Evolutionary conservation across 208 protist genomes (phyloP).

Genomic region (Porcisia deanei): DNA sequence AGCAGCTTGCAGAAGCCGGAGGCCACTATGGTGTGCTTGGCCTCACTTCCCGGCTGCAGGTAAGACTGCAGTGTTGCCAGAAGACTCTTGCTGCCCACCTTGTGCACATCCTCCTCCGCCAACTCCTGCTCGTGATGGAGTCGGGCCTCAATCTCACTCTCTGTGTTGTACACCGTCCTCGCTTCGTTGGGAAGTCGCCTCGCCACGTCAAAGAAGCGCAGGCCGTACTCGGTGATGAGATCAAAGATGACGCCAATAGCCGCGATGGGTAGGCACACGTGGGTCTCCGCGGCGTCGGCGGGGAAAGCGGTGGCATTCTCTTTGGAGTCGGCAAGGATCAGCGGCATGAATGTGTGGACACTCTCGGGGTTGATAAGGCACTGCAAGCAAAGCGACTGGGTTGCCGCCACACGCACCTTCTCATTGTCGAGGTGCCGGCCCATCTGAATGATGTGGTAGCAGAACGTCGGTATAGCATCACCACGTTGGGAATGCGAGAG

Average conservation of each 20-base stretch:
- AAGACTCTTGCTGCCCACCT: constrained; percentile 69
- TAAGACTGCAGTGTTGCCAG: constrained; percentile 54
- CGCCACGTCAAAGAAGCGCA: constrained; percentile 80
- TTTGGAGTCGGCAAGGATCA: constrained; percentile 71
- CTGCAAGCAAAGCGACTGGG: constrained; percentile 75
- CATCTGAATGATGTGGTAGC: constrained; percentile 87
- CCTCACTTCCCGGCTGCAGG: constrained; percentile 35
- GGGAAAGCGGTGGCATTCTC: constrained; percentile 24
- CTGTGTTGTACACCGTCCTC: constrained; percentile 29
- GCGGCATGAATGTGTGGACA: constrained; percentile 91
- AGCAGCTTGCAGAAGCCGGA: constrained; percentile 88
- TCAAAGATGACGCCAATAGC: constrained; percentile 81
- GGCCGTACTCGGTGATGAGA: constrained; percentile 87
- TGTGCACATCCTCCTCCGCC: constrained; percentile 84
- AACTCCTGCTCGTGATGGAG: constrained; percentile 75
- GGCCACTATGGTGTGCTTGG: constrained; percentile 36
- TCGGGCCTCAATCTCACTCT: constrained; percentile 50
- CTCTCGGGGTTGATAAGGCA: constrained; percentile 86
- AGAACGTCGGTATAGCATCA: constrained; percentile 75
- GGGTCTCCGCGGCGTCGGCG: not conserved
- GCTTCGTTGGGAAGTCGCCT: constrained; percentile 3
- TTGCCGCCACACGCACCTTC: constrained; percentile 73
- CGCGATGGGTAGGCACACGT: constrained; percentile 53
- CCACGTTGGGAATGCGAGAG: constrained; percentile 81
- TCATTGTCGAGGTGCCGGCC: constrained; percentile 79